phyloP scores from a whole-genome alignment of 345 rosid species.

The Gossypium stocksii region DNA sequence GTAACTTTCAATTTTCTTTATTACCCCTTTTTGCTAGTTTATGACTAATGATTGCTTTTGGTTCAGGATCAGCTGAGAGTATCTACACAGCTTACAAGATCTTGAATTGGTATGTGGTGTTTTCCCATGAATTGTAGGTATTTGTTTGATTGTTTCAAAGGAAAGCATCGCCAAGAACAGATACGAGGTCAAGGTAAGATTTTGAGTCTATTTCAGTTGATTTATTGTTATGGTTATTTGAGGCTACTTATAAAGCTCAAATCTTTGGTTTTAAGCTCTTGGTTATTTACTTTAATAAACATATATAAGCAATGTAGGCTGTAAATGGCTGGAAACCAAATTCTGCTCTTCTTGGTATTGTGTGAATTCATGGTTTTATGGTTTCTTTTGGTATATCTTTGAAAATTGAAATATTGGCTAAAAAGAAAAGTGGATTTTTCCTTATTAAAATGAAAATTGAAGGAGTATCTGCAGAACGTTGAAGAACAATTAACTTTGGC shows the following conservation, averaged over 20 bases:
- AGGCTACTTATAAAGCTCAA: background rate
- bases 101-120: background rate
- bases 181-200: constrained; percentile 44
- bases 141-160: constrained; percentile 31
- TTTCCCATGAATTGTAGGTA: constrained; percentile 53
- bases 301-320: background rate
- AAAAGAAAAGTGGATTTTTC: too few relatives aligned
- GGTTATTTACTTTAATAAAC: too few relatives aligned
- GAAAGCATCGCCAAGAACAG: constrained; percentile 24
- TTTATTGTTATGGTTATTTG: constrained; percentile 3
- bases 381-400: background rate
- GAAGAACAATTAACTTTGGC: background rate
- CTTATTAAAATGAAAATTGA: too few relatives aligned
- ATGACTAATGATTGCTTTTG: background rate
- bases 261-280: background rate
- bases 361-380: background rate
- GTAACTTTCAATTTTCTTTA: background rate
- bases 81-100: constrained; percentile 1
- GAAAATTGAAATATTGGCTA: background rate
- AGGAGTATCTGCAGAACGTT: background rate
- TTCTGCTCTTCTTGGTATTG: background rate
- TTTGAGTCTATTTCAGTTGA: background rate
- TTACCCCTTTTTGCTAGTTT: background rate
- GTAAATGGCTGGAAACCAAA: background rate
- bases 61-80: background rate